Percentiles rank a stretch among this genome's conserved stretches.
These are phyloP conservation scores for Mortierella sp. DNA, from an alignment of 371 early-diverging fungal species.

Conservation along the genomic window DNA sequence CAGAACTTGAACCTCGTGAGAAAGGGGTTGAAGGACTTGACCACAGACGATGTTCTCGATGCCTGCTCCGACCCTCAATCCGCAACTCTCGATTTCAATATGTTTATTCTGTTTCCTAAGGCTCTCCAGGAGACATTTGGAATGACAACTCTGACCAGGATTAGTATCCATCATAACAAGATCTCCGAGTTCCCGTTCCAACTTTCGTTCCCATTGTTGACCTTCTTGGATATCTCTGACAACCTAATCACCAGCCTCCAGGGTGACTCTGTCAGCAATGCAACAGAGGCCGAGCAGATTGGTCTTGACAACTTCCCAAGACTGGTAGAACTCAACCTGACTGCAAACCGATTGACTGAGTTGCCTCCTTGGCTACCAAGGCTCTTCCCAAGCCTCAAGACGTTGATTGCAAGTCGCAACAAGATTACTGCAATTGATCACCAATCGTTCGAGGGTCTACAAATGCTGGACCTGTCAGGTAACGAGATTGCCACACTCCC, in stretches of 20 bases:
- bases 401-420: slow-evolving; percentile 61
- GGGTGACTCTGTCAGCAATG: background rate
- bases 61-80: slow-evolving; percentile 32
- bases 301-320: slow-evolving; percentile 55
- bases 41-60: slow-evolving; percentile 38
- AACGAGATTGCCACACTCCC: slow-evolving; percentile 71
- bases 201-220: slow-evolving; percentile 55
- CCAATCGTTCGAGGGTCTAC: slow-evolving; percentile 56
- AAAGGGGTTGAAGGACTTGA: slow-evolving; percentile 53
- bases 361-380: slow-evolving; percentile 57
- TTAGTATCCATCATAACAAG: slow-evolving; percentile 64
- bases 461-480: slow-evolving; percentile 64
- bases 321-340: slow-evolving; percentile 58
- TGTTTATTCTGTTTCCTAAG: slow-evolving; percentile 54
- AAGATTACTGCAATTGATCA: slow-evolving; percentile 60
- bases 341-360: slow-evolving; percentile 55
- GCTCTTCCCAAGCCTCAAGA: slow-evolving; percentile 61
- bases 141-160: slow-evolving; percentile 55
- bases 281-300: slow-evolving; percentile 11
- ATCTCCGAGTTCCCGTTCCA: slow-evolving; percentile 55
- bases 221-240: slow-evolving; percentile 62
- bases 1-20: slow-evolving; percentile 57
- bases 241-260: slow-evolving; percentile 58
- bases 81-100: slow-evolving; percentile 56
- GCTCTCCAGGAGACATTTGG: slow-evolving; percentile 38